Evolutionary conservation across 352 stramenopile genomes (phyloP).

Genomic region (Peronospora tabacina): DNA sequence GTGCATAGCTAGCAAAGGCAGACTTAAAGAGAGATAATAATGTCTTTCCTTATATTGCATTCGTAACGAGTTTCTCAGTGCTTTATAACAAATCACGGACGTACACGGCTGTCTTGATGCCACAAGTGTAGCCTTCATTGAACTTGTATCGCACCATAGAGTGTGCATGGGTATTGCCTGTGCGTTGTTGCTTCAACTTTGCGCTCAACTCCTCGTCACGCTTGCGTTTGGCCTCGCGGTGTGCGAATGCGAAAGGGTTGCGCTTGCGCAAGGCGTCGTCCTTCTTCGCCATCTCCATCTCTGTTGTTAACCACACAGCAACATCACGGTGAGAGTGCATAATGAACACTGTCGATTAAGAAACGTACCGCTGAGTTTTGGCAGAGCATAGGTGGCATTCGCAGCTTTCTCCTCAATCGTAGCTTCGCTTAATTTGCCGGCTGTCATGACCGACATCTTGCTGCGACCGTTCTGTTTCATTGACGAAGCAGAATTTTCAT

Average conservation of each 20-base stretch:
- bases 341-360: neutral
- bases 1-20: neutral
- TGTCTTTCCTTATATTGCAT: constrained; percentile 7
- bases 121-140: constrained; percentile 87
- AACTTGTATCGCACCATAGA: constrained; percentile 79
- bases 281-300: constrained; percentile 52
- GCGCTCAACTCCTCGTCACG: constrained; percentile 39
- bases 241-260: constrained; percentile 74
- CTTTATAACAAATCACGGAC: constrained; percentile 78
- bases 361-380: constrained; percentile 46
- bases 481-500: constrained; percentile 26
- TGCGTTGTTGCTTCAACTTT: constrained; percentile 33
- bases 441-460: constrained; percentile 1
- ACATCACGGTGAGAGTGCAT: neutral
- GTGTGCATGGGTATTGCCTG: constrained; percentile 19
- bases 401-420: constrained; percentile 25
- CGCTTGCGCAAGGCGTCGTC: constrained; percentile 53
- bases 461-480: constrained; percentile 7
- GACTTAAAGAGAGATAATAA: constrained; percentile 1
- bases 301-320: constrained; percentile 23
- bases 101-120: constrained; percentile 84
- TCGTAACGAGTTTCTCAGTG: constrained; percentile 13
- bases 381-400: constrained; percentile 39
- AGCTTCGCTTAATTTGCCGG: constrained; percentile 12
- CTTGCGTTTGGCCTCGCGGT: constrained; percentile 77